Evolutionary conservation across 176 grass and related monocot genomes (phyloP).

Genomic region (Eremochloa ophiuroides): DNA sequence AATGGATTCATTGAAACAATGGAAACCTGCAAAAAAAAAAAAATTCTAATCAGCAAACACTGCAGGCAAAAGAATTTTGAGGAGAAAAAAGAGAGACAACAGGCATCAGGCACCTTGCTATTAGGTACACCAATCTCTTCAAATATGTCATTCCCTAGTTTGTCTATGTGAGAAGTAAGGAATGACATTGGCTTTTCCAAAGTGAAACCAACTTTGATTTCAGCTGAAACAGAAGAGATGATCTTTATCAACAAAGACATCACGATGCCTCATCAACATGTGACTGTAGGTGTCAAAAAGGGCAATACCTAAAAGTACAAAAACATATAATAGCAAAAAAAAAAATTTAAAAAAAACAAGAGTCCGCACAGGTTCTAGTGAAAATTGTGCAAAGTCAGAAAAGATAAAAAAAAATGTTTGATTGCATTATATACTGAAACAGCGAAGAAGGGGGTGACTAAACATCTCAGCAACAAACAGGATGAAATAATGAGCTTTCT

Average conservation of each 20-base stretch:
- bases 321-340: background rate
- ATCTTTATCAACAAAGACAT: background rate
- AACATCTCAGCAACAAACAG: background rate
- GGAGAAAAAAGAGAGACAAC: background rate
- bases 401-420: background rate
- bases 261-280: slow-evolving; percentile 3
- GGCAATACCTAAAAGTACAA: slow-evolving; percentile 2
- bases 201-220: slow-evolving; percentile 63
- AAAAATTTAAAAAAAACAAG: background rate
- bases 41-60: slow-evolving; percentile 17
- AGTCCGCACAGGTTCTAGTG: background rate
- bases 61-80: background rate
- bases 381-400: background rate
- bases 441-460: background rate
- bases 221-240: slow-evolving; percentile 45
- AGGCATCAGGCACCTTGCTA: slow-evolving; percentile 49
- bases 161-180: slow-evolving; percentile 48
- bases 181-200: slow-evolving; percentile 57
- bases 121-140: slow-evolving; percentile 75
- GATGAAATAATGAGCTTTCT: background rate
- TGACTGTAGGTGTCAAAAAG: background rate
- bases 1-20: slow-evolving; percentile 55
- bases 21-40: slow-evolving; percentile 57
- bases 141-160: slow-evolving; percentile 70
- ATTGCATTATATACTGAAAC: slow-evolving; percentile 2